Evolutionary conservation across 306 rosid species (phyloP).

Genomic region (Delonix regia): DNA sequence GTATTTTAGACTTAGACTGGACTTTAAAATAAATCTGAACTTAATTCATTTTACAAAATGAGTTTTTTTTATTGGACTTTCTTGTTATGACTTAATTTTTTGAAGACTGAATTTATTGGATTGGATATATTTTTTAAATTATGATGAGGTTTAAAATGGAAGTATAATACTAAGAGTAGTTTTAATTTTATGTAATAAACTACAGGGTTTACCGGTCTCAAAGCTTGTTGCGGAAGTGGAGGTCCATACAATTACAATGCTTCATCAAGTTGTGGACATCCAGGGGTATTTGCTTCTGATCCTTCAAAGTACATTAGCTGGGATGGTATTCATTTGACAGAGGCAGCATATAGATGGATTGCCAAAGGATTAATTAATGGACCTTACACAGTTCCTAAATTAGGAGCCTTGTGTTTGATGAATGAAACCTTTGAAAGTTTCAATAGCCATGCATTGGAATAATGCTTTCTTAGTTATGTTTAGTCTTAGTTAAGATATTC

Average conservation of each 20-base stretch:
- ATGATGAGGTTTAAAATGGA: too few species aligned
- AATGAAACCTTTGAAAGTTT: not conserved
- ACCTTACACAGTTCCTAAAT: not conserved
- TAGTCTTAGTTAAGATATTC: too few species aligned
- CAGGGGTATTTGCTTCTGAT: not conserved
- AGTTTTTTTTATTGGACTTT: too few species aligned
- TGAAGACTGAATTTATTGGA: too few species aligned
- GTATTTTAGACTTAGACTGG: too few species aligned
- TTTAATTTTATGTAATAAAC: not conserved
- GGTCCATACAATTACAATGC: conserved; percentile 10
- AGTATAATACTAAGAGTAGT: too few species aligned
- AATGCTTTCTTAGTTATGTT: too few species aligned
- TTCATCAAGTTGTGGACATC: not conserved
- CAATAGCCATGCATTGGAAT: not conserved
- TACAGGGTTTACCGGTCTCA: not conserved
- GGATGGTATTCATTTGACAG: conserved; percentile 57
- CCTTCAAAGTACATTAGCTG: conserved; percentile 40
- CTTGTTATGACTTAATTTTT: too few species aligned
- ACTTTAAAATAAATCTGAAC: too few species aligned
- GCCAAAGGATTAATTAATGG: conserved; percentile 17
- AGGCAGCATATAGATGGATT: conserved; percentile 53
- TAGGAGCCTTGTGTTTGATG: not conserved
- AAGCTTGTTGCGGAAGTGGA: conserved; percentile 19
- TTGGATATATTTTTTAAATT: too few species aligned
- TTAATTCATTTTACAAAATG: too few species aligned